Conservation (phyloP, 345 rosid genomes). For the Hibiscus syriacus region DNA sequence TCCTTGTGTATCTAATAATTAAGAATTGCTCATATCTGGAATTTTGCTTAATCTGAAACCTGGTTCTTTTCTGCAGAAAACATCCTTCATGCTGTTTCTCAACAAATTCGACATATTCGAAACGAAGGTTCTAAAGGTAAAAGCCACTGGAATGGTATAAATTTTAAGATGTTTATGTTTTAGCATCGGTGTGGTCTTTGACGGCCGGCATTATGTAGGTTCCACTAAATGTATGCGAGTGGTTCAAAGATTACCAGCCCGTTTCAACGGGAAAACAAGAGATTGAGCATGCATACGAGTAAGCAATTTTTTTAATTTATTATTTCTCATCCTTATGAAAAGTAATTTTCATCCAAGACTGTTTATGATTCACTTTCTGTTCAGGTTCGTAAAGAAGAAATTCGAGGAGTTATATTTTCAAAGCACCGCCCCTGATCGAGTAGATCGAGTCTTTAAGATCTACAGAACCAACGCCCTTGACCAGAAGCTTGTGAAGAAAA, state of each 20-base stretch:
- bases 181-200: neutral
- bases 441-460: constrained; percentile 91
- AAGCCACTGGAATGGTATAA: constrained; percentile 9
- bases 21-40: neutral
- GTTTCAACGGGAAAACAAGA: constrained; percentile 87
- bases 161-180: neutral
- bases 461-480: constrained; percentile 92
- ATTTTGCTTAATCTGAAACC: neutral
- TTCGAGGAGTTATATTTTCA: constrained; percentile 91
- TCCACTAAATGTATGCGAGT: constrained; percentile 76
- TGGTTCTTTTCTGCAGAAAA: constrained; percentile 57
- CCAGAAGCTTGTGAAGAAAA: constrained; percentile 96
- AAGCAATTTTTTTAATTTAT: constrained; percentile 32
- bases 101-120: constrained; percentile 97
- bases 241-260: constrained; percentile 96
- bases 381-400: constrained; percentile 91
- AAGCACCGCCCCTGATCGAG: constrained; percentile 71
- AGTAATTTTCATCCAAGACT: neutral
- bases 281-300: constrained; percentile 94
- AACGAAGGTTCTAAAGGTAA: constrained; percentile 81
- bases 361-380: neutral
- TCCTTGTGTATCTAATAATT: neutral
- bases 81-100: constrained; percentile 92
- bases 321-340: neutral
- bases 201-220: constrained; percentile 37